Conservation (phyloP, 495 filamentous ascomycete genomes). For the Hamigera avellanea region DNA sequence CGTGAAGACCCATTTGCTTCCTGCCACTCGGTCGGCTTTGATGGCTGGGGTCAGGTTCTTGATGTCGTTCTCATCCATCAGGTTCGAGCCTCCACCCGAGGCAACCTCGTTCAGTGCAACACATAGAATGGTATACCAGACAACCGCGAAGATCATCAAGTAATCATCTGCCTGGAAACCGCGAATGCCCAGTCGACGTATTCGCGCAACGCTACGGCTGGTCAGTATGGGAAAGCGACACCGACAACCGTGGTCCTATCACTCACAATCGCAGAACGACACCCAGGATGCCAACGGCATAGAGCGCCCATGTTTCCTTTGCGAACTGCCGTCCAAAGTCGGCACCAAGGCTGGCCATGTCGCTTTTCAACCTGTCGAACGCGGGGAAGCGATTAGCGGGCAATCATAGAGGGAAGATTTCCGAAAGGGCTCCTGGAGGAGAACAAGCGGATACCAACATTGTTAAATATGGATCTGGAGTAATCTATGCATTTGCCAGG, state of each 20-base stretch:
- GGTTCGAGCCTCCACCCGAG: slow-evolving; percentile 41
- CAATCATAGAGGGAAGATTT: neutral
- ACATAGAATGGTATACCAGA: slow-evolving; percentile 45
- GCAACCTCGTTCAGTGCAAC: slow-evolving; percentile 40
- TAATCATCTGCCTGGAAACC: slow-evolving; percentile 41
- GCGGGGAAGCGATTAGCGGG: no score
- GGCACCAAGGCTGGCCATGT: slow-evolving; percentile 23
- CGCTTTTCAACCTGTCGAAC: slow-evolving; percentile 10
- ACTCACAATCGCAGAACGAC: slow-evolving; percentile 34
- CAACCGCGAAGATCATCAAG: slow-evolving; percentile 33
- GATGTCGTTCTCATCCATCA: slow-evolving; percentile 33
- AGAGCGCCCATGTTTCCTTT: slow-evolving; percentile 37
- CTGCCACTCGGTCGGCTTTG: slow-evolving; percentile 31
- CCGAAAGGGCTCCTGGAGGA: slow-evolving; percentile 1
- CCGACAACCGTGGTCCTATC: no score
- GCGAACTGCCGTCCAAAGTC: slow-evolving; percentile 23
- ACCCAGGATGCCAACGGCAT: slow-evolving; percentile 31
- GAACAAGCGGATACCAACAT: slow-evolving; percentile 8
- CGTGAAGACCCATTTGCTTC: slow-evolving; percentile 47
- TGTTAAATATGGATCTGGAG: slow-evolving; percentile 11
- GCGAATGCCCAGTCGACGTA: slow-evolving; percentile 31
- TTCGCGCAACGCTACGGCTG: slow-evolving; percentile 30
- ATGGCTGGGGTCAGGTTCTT: slow-evolving; percentile 22
- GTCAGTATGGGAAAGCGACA: no score
- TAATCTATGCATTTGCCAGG: slow-evolving; percentile 10